Evolutionary conservation across 495 filamentous ascomycete genomes (phyloP).

Genomic region (Aspergillus panamensis): DNA sequence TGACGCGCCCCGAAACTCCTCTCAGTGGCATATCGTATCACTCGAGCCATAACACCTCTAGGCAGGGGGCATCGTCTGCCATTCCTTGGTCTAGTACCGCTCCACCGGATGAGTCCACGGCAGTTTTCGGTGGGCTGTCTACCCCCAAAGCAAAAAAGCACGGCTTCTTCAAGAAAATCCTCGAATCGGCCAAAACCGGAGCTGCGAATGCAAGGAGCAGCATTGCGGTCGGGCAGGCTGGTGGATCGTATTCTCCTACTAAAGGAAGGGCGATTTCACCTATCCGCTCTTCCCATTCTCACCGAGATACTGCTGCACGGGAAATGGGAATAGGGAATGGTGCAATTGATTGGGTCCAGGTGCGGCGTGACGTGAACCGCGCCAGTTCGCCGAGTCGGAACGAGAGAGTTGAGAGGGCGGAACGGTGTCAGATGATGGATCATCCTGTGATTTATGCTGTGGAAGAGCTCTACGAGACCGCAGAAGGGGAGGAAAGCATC

Average conservation of each 20-base stretch:
- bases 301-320: conserved; percentile 52
- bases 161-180: conserved; percentile 94
- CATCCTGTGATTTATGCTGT: conserved; percentile 83
- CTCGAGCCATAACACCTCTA: conserved; percentile 72
- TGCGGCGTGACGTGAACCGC: conserved; percentile 89
- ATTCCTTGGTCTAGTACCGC: conserved; percentile 42
- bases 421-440: conserved; percentile 92
- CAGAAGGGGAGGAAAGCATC: conserved; percentile 86
- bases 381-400: conserved; percentile 89
- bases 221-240: conserved; percentile 63
- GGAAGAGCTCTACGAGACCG: conserved; percentile 77
- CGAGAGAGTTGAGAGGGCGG: conserved; percentile 79
- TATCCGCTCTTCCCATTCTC: conserved; percentile 29
- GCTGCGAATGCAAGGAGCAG: conserved; percentile 86
- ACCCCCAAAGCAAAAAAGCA: conserved; percentile 86
- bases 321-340: conserved; percentile 63
- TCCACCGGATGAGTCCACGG: conserved; percentile 44
- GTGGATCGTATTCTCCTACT: conserved; percentile 46
- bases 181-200: conserved; percentile 90
- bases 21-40: conserved; percentile 78
- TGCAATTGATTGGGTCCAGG: conserved; percentile 88
- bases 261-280: conserved; percentile 42
- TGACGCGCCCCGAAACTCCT: conserved; percentile 62
- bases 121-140: conserved; percentile 73
- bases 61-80: conserved; percentile 46